Base-by-base conservation (phyloP, 352 stramenopile genomes). In the Pythium guiyangense region DNA sequence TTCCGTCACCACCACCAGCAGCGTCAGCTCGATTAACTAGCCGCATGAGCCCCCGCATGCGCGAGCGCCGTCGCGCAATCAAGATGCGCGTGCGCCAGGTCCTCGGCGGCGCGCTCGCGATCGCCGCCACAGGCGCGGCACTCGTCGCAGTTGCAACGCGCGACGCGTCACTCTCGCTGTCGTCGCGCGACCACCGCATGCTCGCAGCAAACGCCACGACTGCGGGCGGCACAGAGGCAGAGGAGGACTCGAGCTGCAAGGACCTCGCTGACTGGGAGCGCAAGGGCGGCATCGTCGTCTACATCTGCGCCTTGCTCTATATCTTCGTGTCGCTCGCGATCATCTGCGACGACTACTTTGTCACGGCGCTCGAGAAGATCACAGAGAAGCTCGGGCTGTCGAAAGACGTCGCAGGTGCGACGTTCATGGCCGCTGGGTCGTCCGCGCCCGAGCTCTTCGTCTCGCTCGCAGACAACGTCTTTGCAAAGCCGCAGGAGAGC, bases 341-440 rank as follows among this genome's bases (percentile, higher is more conserved):
- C 69, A 87, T 96, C 40, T 91, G 77, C 54, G 87, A 96, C 66
- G 87, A 96, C 67, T 96, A 94, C 67, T 89, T 96, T 35, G 84
- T 92, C 34, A 76, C 82, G 14, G 54, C 86, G 34, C 70, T 96
- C 20, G 86, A 96, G 60, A 77, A 75, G 47, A 83, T 95, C 52
- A 82, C 81, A 4, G 79, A 86, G n/a, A 58, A 56, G 4, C 48
- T 89, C 25, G 66, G 57, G 25, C 67, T 95, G 22, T 86, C 81
- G 15, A 72, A 85, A 35, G 84, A 95, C 54, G 84, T 93, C 22
- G 84, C 82, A 5, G 84, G 84, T 53, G 86, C 86, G 8, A 92
- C 84, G 2, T 94, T 95, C 65, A 88, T 95, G 76, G 86, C 86
- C 5, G 82, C 86, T 0, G 84, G 86, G 3, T 91, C 79, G 6